Conservation (phyloP, 306 rosid species). For the Purshia tridentata region DNA sequence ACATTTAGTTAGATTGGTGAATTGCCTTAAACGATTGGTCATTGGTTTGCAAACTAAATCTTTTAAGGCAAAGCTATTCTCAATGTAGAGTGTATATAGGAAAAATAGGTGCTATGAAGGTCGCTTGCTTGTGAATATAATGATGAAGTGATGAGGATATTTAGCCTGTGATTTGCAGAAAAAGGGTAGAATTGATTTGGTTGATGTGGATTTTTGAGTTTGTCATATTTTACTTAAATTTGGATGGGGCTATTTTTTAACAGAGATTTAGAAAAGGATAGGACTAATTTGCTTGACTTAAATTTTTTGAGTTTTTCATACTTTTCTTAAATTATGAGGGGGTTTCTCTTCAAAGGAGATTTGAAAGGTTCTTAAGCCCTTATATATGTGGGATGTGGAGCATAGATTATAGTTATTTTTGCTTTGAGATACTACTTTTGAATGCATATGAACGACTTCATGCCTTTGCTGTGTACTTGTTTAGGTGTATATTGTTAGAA, state of each 20-base stretch:
- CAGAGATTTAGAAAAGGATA: not conserved
- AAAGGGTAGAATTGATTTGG: not conserved
- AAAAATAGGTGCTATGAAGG: not conserved
- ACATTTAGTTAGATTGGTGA: not conserved
- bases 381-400: not conserved
- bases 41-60: not conserved
- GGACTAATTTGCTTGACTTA: not conserved
- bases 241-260: not conserved
- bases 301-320: not conserved
- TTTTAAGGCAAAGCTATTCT: not conserved
- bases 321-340: not conserved
- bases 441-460: not conserved
- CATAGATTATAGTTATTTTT: not conserved
- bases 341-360: not conserved
- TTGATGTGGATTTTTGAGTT: not conserved
- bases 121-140: not conserved
- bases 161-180: not conserved
- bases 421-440: not conserved
- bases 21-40: not conserved
- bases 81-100: not conserved
- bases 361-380: not conserved
- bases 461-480: conserved; percentile 3
- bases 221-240: not conserved
- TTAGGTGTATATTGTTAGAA: conserved; percentile 54
- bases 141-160: not conserved